Evolutionary conservation across 2,329 filamentous ascomycete species (phyloP).

Genomic region (Fusarium sp.): DNA sequence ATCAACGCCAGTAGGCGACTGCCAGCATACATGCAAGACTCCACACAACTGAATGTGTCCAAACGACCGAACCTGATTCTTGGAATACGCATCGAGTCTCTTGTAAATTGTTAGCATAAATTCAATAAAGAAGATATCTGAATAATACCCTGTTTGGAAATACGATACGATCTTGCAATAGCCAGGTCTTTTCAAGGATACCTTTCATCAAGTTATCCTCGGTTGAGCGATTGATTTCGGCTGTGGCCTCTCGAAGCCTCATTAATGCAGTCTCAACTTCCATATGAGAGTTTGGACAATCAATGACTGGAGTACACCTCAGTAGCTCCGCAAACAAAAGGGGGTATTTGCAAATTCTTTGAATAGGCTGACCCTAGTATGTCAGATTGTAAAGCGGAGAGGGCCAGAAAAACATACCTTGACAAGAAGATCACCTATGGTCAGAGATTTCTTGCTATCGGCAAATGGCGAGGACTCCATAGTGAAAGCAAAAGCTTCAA

Average conservation of each 20-base stretch:
- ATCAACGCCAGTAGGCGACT: constrained; percentile 73
- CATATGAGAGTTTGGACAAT: constrained; percentile 86
- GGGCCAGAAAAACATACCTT: constrained; percentile 70
- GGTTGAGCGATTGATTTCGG: constrained; percentile 86
- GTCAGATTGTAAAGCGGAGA: constrained; percentile 5
- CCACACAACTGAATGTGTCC: constrained; percentile 87
- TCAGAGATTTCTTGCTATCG: constrained; percentile 79
- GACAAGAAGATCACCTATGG: constrained; percentile 87
- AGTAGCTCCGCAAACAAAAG: constrained; percentile 87
- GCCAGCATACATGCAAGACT: constrained; percentile 85
- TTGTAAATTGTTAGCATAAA: constrained; percentile 41
- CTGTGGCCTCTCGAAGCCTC: constrained; percentile 78
- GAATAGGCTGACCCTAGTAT: constrained; percentile 75
- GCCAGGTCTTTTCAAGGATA: constrained; percentile 83
- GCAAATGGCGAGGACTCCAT: constrained; percentile 73
- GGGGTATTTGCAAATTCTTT: constrained; percentile 91
- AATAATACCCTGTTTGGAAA: constrained; percentile 77
- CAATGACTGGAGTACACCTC: constrained; percentile 83
- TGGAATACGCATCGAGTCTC: constrained; percentile 65
- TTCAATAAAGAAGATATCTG: not conserved
- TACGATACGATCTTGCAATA: constrained; percentile 83
- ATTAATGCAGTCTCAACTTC: constrained; percentile 81
- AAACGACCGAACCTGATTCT: constrained; percentile 79
- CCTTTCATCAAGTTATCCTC: constrained; percentile 77
- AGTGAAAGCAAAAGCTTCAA: constrained; percentile 84